These are phyloP conservation scores for Oryza coarctata DNA, from an alignment of 176 grass and related monocot species.

Conservation along the genomic window DNA sequence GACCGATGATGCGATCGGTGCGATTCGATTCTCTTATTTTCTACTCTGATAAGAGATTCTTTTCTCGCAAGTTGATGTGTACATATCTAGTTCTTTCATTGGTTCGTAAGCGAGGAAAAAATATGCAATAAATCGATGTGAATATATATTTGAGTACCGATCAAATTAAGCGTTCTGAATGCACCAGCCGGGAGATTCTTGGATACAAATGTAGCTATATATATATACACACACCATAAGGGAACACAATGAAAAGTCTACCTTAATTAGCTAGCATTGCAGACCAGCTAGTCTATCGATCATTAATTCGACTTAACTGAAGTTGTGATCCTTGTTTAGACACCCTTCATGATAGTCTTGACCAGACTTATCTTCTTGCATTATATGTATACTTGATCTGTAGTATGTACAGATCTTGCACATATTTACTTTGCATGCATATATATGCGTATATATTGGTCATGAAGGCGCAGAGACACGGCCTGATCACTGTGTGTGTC, in stretches of 20 bases:
- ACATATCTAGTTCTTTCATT: background rate
- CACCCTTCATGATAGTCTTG: background rate
- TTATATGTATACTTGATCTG: background rate
- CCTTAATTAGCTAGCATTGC: background rate
- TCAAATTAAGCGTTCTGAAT: background rate
- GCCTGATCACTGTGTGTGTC: background rate
- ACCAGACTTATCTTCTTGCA: background rate
- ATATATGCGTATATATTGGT: background rate
- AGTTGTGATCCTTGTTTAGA: background rate
- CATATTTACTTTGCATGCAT: background rate
- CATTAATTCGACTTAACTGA: background rate
- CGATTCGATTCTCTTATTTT: constrained; percentile 1
- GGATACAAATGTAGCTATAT: background rate
- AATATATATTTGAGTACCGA: no score
- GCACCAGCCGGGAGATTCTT: background rate
- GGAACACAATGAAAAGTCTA: background rate
- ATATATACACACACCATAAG: background rate
- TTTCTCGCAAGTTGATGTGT: constrained; percentile 10
- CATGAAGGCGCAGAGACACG: background rate
- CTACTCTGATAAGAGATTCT: background rate
- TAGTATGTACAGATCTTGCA: background rate
- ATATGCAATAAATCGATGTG: background rate
- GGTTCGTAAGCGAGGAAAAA: background rate
- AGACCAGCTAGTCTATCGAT: background rate
- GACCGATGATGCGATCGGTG: background rate